These are phyloP conservation scores for Lasiodiplodia citricola DNA, from an alignment of 2,329 filamentous ascomycete genomes.

Conservation along the genomic window DNA sequence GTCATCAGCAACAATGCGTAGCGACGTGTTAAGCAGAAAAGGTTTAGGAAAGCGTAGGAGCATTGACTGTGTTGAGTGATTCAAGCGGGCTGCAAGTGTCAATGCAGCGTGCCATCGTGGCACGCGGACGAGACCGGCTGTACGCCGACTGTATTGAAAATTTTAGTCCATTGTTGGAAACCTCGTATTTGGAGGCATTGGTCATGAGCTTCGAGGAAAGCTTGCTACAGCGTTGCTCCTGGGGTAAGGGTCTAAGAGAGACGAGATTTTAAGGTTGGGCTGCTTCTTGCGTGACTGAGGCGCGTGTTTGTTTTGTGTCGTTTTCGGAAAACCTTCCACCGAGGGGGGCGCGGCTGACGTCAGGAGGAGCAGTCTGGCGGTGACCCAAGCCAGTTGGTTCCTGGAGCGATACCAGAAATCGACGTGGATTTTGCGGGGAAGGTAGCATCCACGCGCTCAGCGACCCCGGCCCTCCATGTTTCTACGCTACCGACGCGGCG, in stretches of 20 bases:
- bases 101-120: neutral
- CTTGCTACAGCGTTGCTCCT: neutral
- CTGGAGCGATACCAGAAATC: conserved; percentile 12
- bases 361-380: neutral
- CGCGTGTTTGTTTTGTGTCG: neutral
- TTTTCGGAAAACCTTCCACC: conserved; percentile 22
- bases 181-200: neutral
- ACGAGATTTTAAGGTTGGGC: neutral
- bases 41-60: neutral
- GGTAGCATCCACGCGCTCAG: conserved; percentile 3
- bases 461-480: neutral
- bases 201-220: neutral
- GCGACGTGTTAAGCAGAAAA: neutral
- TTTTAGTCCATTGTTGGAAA: neutral
- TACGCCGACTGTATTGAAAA: neutral
- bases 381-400: neutral
- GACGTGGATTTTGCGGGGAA: conserved; percentile 11
- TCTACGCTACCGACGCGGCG: conserved; percentile 9
- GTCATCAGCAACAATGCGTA: neutral
- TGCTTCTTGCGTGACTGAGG: no score
- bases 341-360: conserved; percentile 7
- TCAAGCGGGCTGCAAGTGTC: neutral
- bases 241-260: neutral
- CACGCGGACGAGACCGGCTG: neutral
- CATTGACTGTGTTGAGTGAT: neutral